Evolutionary conservation across 305 asterid species (phyloP).

Genomic region (Salvia sclarea): DNA sequence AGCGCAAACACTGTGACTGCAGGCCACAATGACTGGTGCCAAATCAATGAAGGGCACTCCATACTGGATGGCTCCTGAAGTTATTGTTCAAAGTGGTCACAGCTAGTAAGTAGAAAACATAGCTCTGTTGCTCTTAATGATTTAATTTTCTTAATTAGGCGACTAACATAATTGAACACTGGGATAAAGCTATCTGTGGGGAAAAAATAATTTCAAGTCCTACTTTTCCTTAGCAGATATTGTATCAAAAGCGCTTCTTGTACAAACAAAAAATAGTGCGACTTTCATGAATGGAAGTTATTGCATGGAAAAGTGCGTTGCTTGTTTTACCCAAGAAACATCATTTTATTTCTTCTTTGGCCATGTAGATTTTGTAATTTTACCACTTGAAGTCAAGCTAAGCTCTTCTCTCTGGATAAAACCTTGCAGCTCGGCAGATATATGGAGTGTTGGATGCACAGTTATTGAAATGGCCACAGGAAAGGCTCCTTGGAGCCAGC

Average conservation of each 20-base stretch:
- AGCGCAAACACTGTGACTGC: constrained; percentile 38
- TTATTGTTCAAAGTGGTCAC: constrained; percentile 98
- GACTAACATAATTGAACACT: constrained; percentile 5
- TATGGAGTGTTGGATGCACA: constrained; percentile 99
- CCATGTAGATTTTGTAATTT: neutral
- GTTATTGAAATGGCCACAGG: constrained; percentile 99
- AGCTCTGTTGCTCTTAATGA: constrained; percentile 14
- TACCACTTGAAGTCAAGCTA: constrained; percentile 19
- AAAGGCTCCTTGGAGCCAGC: constrained; percentile 99
- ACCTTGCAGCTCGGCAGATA: constrained; percentile 80
- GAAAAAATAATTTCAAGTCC: neutral
- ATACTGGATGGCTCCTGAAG: constrained; percentile 99
- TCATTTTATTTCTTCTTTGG: neutral
- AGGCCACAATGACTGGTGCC: constrained; percentile 98
- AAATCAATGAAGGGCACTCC: constrained; percentile 99
- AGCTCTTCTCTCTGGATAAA: constrained; percentile 20
- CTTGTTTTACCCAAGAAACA: constrained; percentile 12
- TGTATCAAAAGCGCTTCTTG: constrained; percentile 16
- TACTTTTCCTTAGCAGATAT: constrained; percentile 15
- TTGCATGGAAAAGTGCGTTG: neutral
- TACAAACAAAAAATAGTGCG: neutral
- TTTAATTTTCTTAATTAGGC: neutral
- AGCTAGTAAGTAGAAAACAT: constrained; percentile 74
- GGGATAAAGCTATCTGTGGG: neutral
- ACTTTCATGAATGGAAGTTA: neutral